Conservation (phyloP, 1,284 basidiomycete species). For the Meripilus lineatus region DNA sequence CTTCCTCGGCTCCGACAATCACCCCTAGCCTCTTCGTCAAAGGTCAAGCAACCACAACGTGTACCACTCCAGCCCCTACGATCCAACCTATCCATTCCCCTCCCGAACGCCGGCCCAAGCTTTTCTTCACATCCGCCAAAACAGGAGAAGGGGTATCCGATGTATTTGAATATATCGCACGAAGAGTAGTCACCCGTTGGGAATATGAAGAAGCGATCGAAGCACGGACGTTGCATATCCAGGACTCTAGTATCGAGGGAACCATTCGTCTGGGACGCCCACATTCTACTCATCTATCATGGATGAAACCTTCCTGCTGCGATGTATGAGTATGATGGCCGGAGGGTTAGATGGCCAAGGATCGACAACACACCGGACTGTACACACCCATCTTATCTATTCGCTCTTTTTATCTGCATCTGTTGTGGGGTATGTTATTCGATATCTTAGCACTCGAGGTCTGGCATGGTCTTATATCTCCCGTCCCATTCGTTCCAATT, state of each 20-base stretch:
- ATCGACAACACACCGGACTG: too few relatives aligned
- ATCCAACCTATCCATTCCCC: constrained; percentile 23
- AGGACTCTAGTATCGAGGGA: constrained; percentile 17
- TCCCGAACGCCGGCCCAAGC: constrained; percentile 47
- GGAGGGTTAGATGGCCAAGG: too few relatives aligned
- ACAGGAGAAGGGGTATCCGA: constrained; percentile 64
- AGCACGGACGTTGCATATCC: constrained; percentile 24
- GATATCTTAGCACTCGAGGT: too few relatives aligned
- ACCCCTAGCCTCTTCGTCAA: constrained; percentile 56
- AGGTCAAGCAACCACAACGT: constrained; percentile 21
- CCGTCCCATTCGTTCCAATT: too few relatives aligned
- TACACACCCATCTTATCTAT: too few relatives aligned
- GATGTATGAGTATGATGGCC: too few relatives aligned
- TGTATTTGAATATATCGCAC: constrained; percentile 66
- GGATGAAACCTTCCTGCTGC: too few relatives aligned
- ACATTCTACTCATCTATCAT: too few relatives aligned
- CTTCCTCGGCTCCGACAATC: constrained; percentile 52
- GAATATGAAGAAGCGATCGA: constrained; percentile 54
- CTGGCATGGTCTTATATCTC: too few relatives aligned
- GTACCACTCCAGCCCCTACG: constrained; percentile 19
- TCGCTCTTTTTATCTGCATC: too few relatives aligned
- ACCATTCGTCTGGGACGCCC: constrained; percentile 17
- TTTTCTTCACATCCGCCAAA: constrained; percentile 73
- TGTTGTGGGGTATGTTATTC: too few relatives aligned
- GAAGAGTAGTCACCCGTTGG: constrained; percentile 52